These are phyloP conservation scores for Cubamyces lactineus DNA, from an alignment of 768 basidiomycete species.

Conservation along the genomic window DNA sequence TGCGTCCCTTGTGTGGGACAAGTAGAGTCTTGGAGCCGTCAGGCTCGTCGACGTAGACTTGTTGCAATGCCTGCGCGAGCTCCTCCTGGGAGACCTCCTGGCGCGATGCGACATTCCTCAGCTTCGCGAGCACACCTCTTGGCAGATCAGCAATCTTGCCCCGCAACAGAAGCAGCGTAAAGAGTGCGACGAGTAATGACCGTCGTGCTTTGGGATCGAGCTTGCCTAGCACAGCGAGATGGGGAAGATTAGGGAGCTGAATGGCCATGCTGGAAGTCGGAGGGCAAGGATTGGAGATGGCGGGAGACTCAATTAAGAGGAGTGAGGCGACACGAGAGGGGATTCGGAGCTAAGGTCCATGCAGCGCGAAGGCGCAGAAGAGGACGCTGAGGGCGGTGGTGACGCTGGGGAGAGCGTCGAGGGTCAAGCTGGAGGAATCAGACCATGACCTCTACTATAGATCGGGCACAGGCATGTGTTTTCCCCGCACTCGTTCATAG, in stretches of 20 bases:
- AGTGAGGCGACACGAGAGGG: neutral
- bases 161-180: conserved; percentile 55
- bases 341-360: neutral
- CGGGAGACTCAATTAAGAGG: neutral
- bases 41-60: conserved; percentile 61
- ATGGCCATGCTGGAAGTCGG: conserved; percentile 13
- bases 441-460: conserved; percentile 2
- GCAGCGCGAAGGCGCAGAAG: neutral
- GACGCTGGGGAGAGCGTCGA: neutral
- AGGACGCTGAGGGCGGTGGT: neutral
- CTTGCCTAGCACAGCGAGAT: conserved; percentile 6
- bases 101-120: conserved; percentile 30
- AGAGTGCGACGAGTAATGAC: conserved; percentile 46
- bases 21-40: conserved; percentile 67
- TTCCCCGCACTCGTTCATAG: conserved; percentile 7
- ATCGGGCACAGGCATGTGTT: conserved; percentile 13
- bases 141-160: conserved; percentile 45
- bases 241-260: conserved; percentile 10
- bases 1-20: conserved; percentile 63
- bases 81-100: conserved; percentile 38
- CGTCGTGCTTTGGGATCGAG: conserved; percentile 26
- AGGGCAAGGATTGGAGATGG: neutral
- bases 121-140: conserved; percentile 34
- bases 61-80: conserved; percentile 53
- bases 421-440: neutral